These are phyloP conservation scores for Solanum infundibuliforme DNA, from an alignment of 257 asterid species.

Conservation along the genomic window DNA sequence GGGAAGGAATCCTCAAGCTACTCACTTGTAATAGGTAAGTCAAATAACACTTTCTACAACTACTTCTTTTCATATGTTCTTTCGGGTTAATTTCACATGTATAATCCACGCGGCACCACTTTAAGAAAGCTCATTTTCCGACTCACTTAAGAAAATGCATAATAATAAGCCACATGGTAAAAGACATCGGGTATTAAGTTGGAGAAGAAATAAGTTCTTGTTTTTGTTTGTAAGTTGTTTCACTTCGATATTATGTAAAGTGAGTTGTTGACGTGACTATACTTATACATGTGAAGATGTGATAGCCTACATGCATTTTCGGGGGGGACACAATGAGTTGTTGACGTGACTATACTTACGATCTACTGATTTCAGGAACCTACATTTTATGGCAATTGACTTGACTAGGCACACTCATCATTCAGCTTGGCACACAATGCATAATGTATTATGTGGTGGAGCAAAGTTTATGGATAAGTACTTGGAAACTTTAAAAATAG, in stretches of 20 bases:
- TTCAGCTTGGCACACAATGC: conserved; percentile 90
- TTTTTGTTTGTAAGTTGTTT: neutral
- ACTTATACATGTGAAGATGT: neutral
- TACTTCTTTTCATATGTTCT: neutral
- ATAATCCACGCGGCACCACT: neutral
- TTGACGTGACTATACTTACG: neutral
- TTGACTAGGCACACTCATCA: conserved; percentile 70
- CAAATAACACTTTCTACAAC: neutral
- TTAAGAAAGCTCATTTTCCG: neutral
- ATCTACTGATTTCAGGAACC: conserved; percentile 25
- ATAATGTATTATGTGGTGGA: conserved; percentile 72
- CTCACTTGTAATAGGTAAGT: conserved; percentile 40
- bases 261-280: neutral
- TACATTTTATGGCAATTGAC: conserved; percentile 28
- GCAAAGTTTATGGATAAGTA: conserved; percentile 47
- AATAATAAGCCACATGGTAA: neutral
- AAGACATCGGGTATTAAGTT: neutral
- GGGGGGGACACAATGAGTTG: neutral
- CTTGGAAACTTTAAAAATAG: conserved; percentile 31
- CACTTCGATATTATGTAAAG: neutral
- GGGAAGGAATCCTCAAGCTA: conserved; percentile 57
- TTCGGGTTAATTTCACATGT: neutral
- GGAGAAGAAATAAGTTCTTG: neutral
- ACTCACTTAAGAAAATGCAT: neutral
- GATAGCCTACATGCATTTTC: neutral